Evolutionary conservation across 2,329 filamentous ascomycete species (phyloP), one percentile per base, ranked within the genome.

Genomic region (Akanthomyces muscarius): DNA sequence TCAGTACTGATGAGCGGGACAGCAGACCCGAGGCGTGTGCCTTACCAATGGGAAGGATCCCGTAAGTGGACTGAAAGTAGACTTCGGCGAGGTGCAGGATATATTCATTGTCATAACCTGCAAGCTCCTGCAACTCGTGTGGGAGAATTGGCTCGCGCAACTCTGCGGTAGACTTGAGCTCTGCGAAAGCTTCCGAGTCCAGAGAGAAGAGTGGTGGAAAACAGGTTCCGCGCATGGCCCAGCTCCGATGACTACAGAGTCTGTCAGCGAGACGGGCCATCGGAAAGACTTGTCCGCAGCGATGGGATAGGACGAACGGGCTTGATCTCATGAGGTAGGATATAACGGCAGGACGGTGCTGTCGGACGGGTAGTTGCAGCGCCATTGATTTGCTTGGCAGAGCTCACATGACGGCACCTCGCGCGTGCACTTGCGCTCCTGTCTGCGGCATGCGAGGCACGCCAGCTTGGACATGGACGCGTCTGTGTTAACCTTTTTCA

Each of bases 191-290:
- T 4, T 65, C 62, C 3, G 55, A 41, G 36, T 68, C 66, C 1
- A 68, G 60, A 54, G 67, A 69, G 60, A 67, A 68, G 2, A 63
- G 16, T 7, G 52, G 13, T 6, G 64, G 65, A 21, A 21, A 68
- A 55, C 23, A 23, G 16, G 14, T 53, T 51, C 3, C 25, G 23
- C 16, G 6, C 16, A 30, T 14, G 47, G 14, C 14, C 47, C 3
- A 21, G 44, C 8, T 21, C 1, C 44, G 11, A 11, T 11, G 44
- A 13, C 41, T n/a, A 18, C 16, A 44, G 41, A n/a, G 41, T 44
- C 14, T 44, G 14, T 44, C 18, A 44, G n/a, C 8, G n/a, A 5
- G 8, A 47, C 44, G 4, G 8, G 21, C n/a, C 5, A 4, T 21
- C n/a, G 44, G 7, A n/a, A 44, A 6, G 16, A 16, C 16, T 44